Evolutionary conservation across 2,329 filamentous ascomycete genomes (phyloP).

Genomic region (Cryphonectria radicalis): DNA sequence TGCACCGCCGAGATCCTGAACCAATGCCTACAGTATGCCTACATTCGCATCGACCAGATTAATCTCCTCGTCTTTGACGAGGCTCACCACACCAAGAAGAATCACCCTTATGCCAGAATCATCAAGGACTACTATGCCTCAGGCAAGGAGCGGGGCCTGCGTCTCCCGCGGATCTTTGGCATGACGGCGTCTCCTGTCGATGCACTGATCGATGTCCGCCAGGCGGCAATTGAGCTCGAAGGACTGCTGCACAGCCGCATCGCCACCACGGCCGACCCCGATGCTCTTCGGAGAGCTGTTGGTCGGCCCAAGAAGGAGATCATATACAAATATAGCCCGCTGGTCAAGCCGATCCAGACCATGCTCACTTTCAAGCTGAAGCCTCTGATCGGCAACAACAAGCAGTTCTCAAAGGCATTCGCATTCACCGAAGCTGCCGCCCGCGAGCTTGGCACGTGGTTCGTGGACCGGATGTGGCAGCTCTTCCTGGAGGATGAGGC

Average conservation of each 20-base stretch:
- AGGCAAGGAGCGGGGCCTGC: conserved; percentile 32
- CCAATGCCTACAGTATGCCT: conserved; percentile 77
- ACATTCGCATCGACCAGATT: conserved; percentile 79
- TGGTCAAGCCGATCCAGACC: conserved; percentile 63
- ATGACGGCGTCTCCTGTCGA: conserved; percentile 98
- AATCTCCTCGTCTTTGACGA: conserved; percentile 95
- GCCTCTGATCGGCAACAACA: conserved; percentile 44
- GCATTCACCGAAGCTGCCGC: conserved; percentile 62
- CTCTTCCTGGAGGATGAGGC: conserved; percentile 69
- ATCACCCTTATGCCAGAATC: conserved; percentile 87
- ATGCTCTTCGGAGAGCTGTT: conserved; percentile 61
- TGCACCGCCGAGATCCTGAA: conserved; percentile 89
- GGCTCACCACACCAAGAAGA: conserved; percentile 93
- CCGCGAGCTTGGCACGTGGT: conserved; percentile 78
- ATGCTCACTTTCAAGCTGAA: conserved; percentile 64
- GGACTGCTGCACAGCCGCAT: conserved; percentile 79
- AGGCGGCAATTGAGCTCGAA: conserved; percentile 76
- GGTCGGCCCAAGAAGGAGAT: conserved; percentile 63
- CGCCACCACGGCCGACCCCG: conserved; percentile 66
- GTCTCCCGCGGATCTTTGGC: conserved; percentile 79
- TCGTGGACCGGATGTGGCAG: conserved; percentile 80
- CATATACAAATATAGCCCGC: conserved; percentile 55
- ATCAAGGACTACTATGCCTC: conserved; percentile 81
- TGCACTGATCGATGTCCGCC: conserved; percentile 72
- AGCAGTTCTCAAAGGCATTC: conserved; percentile 61